phyloP scores from a whole-genome alignment of 2,329 filamentous ascomycete species.

The Ophiostoma sp. region DNA sequence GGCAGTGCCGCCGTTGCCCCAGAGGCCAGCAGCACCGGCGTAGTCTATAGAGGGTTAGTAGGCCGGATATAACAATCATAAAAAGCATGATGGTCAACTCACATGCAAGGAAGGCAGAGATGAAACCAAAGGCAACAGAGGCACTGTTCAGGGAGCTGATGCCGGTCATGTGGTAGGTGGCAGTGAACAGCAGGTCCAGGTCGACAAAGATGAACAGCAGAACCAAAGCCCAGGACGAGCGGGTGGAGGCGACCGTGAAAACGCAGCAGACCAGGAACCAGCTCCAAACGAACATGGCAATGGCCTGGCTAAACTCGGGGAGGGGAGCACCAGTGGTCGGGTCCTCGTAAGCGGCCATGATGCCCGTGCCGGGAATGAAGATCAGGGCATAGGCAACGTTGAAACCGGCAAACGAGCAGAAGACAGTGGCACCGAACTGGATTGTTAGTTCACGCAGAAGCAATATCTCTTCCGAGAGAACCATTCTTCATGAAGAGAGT shows the following conservation, averaged over 20 bases:
- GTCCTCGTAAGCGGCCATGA: conserved; percentile 45
- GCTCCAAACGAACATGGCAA: conserved; percentile 69
- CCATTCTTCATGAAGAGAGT: background rate
- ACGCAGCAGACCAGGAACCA: conserved; percentile 56
- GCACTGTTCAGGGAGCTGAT: conserved; percentile 18
- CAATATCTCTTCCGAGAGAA: no score
- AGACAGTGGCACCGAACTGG: conserved; percentile 67
- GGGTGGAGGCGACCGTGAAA: conserved; percentile 36
- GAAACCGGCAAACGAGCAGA: conserved; percentile 78
- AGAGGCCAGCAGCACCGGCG: conserved; percentile 25
- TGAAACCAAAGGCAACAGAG: conserved; percentile 21
- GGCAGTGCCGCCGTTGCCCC: conserved; percentile 20
- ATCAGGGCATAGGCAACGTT: conserved; percentile 73
- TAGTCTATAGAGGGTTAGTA: conserved; percentile 19
- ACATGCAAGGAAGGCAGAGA: conserved; percentile 24
- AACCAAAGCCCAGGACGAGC: conserved; percentile 22
- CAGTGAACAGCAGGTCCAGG: conserved; percentile 25
- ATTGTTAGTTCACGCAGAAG: background rate
- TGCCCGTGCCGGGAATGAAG: conserved; percentile 61
- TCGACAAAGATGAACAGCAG: conserved; percentile 21
- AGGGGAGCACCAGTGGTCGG: conserved; percentile 31
- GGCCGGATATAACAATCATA: background rate
- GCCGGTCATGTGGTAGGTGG: conserved; percentile 21
- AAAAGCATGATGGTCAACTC: background rate
- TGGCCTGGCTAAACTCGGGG: conserved; percentile 46